Evolutionary conservation across 2,329 filamentous ascomycete genomes (phyloP), one percentile per base, ranked within the genome.

Genomic region (Emericellopsis atlantica): DNA sequence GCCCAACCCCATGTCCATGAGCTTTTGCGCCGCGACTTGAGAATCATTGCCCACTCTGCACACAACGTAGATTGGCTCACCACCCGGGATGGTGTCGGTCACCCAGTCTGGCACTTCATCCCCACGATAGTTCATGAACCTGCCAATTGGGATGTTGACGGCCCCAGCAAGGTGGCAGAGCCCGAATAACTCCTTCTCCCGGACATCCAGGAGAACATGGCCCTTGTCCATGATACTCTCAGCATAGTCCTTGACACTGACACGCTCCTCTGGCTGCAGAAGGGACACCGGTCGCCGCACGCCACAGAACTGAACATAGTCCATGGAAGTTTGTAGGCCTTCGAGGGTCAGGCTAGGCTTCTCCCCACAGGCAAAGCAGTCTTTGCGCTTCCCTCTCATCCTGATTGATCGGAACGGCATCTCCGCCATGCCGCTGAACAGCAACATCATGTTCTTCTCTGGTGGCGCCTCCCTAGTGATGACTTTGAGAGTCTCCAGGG

Each of bases 261-360:
- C 70, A 8, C 88, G 74, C 49, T 92, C 82, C 1, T 78, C 68
- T 0, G 76, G 61, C 6, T 52, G 54, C 1, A 95, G 67, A 4
- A 82, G 46, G 9, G 66, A 61, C 15, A 81, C 64, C 0, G 77
- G 71, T 39, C 55, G 47, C 1, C 62, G 57, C 1, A 76, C 69
- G 5, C 89, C 88, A 54, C 90, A 96, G 54, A 96, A 95, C 40
- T 81, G 77, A 1, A 84, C 72, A 55, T 96, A 96, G 54, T 95
- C 86, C 37, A 89, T 65, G 5, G 75, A 79, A 0, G 69, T 71
- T 16, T 59, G 64, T 40, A 95, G 61, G 7, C 70, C 72, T 10
- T 79, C 67, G 7, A 76, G 55, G 0, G 80, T 81, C 10, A 95
- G 68, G 0, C 66, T 74, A 0, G 75, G 70, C 8, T 69, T 59